Evolutionary conservation across 2,329 filamentous ascomycete species (phyloP), one percentile per base, ranked within the genome.

Genomic region (Aureobasidium lini): DNA sequence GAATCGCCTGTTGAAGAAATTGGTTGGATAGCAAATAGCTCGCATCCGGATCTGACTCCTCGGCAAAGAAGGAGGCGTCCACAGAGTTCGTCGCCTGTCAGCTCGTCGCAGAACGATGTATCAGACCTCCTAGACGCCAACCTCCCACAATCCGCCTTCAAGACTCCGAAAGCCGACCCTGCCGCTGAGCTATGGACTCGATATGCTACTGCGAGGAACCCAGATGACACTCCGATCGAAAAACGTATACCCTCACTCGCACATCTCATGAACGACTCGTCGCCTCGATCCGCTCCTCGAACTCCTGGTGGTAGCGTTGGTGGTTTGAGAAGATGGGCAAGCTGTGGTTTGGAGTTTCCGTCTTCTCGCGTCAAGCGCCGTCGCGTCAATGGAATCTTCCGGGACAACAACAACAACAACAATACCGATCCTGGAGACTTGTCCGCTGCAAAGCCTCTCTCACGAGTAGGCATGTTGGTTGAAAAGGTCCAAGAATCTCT

Each of bases 1-100:
- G 70, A 75, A 16, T 84, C 83, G 1, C 84, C 83, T 0, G 80
- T 84, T 63, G 84, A 86, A 62, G 80, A 83, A 66, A 75, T 86
- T 46, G 76, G 78, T 50, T 86, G 84, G 84, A 79, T 83, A 61
- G 70, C 73, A 11, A 76, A 76, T 11, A 77, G 76, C 63, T 75
- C 75, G 6, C 68, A 65, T 10, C 66, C 72, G 7, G 70, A 71
- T 39, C 73, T 76, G 18, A 76, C 76, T 15, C 67, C 77, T 1
- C 71, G 73, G 37, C 73, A 74, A 47, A 72, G 73, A 63, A 72
- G 73, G 57, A 78, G 77, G 65, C 71, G 77, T 46, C 75, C 76
- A 4, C 68, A 72, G 60, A 79, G 77, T 64, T 79, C 77, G 0
- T 79, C 77, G 43, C 76, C 77, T 1, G 64, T 66, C n/a, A 67